phyloP scores from a whole-genome alignment of 345 rosid species.

The Pistacia vera region DNA sequence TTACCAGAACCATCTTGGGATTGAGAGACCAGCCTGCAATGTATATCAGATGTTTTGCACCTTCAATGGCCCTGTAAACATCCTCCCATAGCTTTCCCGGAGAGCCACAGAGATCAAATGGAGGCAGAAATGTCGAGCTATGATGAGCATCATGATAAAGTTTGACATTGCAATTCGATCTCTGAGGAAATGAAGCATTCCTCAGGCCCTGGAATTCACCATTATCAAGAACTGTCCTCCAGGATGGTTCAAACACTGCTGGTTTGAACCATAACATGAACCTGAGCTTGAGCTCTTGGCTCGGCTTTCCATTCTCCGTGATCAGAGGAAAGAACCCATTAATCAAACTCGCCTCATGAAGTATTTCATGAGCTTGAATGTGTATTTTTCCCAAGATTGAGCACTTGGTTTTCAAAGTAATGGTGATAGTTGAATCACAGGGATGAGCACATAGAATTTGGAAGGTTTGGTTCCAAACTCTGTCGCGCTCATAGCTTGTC shows the following conservation, averaged over 20 bases:
- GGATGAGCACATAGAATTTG: slow-evolving; percentile 81
- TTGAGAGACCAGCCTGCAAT: slow-evolving; percentile 92
- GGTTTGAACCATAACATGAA: slow-evolving; percentile 84
- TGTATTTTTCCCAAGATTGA: slow-evolving; percentile 61
- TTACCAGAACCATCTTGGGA: slow-evolving; percentile 75
- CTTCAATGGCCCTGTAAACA: slow-evolving; percentile 70
- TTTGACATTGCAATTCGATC: slow-evolving; percentile 66
- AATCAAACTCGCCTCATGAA: slow-evolving; percentile 48
- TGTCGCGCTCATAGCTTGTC: slow-evolving; percentile 62
- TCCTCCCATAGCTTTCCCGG: slow-evolving; percentile 85
- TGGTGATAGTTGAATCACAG: slow-evolving; percentile 55
- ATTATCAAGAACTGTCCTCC: slow-evolving; percentile 44
- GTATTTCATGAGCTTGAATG: slow-evolving; percentile 52
- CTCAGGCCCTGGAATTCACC: slow-evolving; percentile 60
- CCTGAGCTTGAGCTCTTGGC: slow-evolving; percentile 57
- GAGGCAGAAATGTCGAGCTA: slow-evolving; percentile 49
- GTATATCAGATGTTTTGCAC: slow-evolving; percentile 76
- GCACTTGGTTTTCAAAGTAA: slow-evolving; percentile 69
- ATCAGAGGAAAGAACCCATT: slow-evolving; percentile 62
- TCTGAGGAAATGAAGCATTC: slow-evolving; percentile 71
- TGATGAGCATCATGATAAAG: slow-evolving; percentile 89
- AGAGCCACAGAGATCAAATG: slow-evolving; percentile 33
- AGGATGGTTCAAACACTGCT: slow-evolving; percentile 61
- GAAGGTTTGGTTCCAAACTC: slow-evolving; percentile 91
- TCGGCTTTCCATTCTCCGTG: slow-evolving; percentile 49